Evolutionary conservation across 1,284 basidiomycete genomes (phyloP).

Genomic region (Veloboletus limbatus): DNA sequence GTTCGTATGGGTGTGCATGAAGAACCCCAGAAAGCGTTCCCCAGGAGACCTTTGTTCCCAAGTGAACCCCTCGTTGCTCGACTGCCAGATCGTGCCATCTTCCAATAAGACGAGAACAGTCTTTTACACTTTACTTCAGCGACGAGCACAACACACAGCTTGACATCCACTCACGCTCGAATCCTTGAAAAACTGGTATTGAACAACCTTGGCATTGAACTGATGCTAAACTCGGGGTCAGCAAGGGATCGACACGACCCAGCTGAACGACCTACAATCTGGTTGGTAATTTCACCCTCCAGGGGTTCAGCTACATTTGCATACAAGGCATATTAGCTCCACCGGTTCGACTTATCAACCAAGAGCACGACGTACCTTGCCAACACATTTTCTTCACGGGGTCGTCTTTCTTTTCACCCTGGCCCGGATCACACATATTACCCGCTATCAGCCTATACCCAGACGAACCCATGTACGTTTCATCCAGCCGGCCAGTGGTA

Average conservation of each 20-base stretch:
- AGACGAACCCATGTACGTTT: conserved; percentile 83
- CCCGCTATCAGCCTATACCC: conserved; percentile 94
- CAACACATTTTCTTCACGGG: conserved; percentile 74
- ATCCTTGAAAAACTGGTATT: conserved; percentile 83
- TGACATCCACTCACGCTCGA: conserved; percentile 50
- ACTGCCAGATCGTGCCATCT: conserved; percentile 87
- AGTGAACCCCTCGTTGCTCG: conserved; percentile 89
- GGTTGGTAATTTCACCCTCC: conserved; percentile 71
- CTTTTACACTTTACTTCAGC: conserved; percentile 35
- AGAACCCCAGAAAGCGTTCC: conserved; percentile 77
- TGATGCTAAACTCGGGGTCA: conserved; percentile 49
- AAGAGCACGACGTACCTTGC: conserved; percentile 44
- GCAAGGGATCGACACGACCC: not conserved
- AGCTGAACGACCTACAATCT: conserved; percentile 43
- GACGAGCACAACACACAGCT: not conserved
- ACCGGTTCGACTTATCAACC: not conserved
- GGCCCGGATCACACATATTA: conserved; percentile 77
- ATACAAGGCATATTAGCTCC: conserved; percentile 3
- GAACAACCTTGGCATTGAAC: conserved; percentile 69
- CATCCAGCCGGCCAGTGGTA: conserved; percentile 43
- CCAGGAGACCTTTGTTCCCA: conserved; percentile 71
- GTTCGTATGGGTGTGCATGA: conserved; percentile 76
- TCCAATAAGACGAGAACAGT: conserved; percentile 82
- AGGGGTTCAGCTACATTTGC: conserved; percentile 58
- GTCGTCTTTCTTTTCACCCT: conserved; percentile 69